These are phyloP conservation scores for Vairimorpha apis DNA, from an alignment of 371 early-diverging fungal genomes.

Conservation along the genomic window DNA sequence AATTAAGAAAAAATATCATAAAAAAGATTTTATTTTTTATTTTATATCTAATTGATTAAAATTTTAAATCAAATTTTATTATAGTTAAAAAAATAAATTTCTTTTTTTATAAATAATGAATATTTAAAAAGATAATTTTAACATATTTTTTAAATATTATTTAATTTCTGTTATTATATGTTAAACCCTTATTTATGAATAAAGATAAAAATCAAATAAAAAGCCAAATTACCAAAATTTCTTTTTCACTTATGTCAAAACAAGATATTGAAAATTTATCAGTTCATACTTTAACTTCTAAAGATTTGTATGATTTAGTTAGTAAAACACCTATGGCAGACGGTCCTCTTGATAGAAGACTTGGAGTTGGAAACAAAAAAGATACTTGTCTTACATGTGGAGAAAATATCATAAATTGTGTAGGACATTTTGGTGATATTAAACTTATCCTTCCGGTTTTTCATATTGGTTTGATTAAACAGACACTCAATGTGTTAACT, in stretches of 20 bases:
- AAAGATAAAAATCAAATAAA: constrained; percentile 12
- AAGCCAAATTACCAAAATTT: constrained; percentile 37
- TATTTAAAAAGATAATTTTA: too few relatives aligned
- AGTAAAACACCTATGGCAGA: constrained; percentile 71
- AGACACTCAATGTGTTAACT: constrained; percentile 77
- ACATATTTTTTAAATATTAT: too few relatives aligned
- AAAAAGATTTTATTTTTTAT: too few relatives aligned
- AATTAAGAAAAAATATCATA: too few relatives aligned
- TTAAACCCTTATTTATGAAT: too few relatives aligned
- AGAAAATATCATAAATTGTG: constrained; percentile 76
- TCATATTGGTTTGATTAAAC: constrained; percentile 89
- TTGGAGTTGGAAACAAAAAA: constrained; percentile 68
- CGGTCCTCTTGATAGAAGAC: constrained; percentile 85
- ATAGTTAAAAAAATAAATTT: too few relatives aligned
- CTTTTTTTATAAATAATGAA: too few relatives aligned
- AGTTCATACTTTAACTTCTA: constrained; percentile 44
- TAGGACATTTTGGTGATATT: constrained; percentile 93
- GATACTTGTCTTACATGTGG: constrained; percentile 82
- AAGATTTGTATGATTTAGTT: constrained; percentile 56
- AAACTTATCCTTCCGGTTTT: constrained; percentile 87
- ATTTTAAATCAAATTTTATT: too few relatives aligned
- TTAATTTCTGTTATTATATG: too few relatives aligned
- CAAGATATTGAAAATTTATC: constrained; percentile 49
- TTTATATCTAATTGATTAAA: too few relatives aligned
- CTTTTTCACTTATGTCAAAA: constrained; percentile 46